Percentiles rank a stretch among this genome's conserved stretches.
Conservation (phyloP, 495 filamentous ascomycete species). For the Ascobolus immersus region DNA sequence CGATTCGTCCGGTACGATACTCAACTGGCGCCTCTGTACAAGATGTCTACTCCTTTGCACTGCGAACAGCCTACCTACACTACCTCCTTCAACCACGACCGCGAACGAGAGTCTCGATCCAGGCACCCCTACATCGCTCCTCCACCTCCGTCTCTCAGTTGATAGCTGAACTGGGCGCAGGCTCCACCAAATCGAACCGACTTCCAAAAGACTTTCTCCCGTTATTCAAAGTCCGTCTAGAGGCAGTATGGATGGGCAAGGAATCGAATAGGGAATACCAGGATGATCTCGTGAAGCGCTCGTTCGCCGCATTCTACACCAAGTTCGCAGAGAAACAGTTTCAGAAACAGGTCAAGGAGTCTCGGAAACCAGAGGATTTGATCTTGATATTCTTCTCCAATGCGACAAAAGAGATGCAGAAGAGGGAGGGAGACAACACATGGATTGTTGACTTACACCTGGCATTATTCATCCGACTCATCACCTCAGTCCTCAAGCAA, state of each 20-base stretch:
- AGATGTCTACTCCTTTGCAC: slow-evolving; percentile 70
- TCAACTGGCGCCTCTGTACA: slow-evolving; percentile 23
- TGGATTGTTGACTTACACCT: slow-evolving; percentile 94
- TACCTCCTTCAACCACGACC: slow-evolving; percentile 80
- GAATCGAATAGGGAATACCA: slow-evolving; percentile 54
- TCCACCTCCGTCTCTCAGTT: slow-evolving; percentile 33
- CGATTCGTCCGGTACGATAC: too few species aligned
- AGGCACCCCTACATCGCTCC: slow-evolving; percentile 30
- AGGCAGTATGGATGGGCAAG: slow-evolving; percentile 38
- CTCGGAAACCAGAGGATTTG: slow-evolving; percentile 72
- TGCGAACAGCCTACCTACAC: slow-evolving; percentile 74
- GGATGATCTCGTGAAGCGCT: slow-evolving; percentile 50
- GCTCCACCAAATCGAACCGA: slow-evolving; percentile 48
- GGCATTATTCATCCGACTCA: slow-evolving; percentile 76
- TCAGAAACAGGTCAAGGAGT: slow-evolving; percentile 65
- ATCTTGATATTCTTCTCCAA: slow-evolving; percentile 73
- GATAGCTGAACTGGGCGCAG: slow-evolving; percentile 11
- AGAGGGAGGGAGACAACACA: slow-evolving; percentile 56
- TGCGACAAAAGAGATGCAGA: slow-evolving; percentile 68
- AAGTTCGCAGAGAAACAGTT: slow-evolving; percentile 46
- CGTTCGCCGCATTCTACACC: slow-evolving; percentile 58
- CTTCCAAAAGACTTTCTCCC: slow-evolving; percentile 57
- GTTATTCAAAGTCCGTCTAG: slow-evolving; percentile 42
- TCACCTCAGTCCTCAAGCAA: slow-evolving; percentile 52
- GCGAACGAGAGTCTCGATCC: slow-evolving; percentile 44